Evolutionary conservation across 2,329 filamentous ascomycete genomes (phyloP).

Genomic region (Arthrobotrys pseudoclavata): DNA sequence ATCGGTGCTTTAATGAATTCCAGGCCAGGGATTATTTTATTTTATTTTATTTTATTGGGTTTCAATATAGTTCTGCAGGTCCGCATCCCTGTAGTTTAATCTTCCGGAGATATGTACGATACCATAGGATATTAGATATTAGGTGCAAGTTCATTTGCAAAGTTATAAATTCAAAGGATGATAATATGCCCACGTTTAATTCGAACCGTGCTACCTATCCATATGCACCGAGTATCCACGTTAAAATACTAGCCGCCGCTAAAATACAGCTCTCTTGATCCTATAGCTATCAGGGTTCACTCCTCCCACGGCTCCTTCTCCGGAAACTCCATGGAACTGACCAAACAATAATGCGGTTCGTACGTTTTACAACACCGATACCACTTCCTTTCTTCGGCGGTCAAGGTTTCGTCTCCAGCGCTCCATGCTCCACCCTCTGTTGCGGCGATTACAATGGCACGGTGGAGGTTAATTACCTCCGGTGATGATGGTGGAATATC

Average conservation of each 20-base stretch:
- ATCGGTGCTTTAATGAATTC: not conserved
- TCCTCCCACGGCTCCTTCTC: not conserved
- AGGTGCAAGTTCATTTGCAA: no score
- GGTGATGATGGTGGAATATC: conserved; percentile 17
- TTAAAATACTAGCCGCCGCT: no score
- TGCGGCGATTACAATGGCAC: conserved; percentile 31
- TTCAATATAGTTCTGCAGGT: no score
- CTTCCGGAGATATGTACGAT: not conserved
- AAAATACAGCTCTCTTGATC: no score
- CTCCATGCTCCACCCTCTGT: conserved; percentile 41
- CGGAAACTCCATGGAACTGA: not conserved
- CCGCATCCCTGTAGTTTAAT: not conserved
- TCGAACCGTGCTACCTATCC: no score
- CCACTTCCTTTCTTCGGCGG: not conserved
- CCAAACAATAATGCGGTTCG: conserved; percentile 31
- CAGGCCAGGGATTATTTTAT: not conserved
- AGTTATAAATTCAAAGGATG: no score
- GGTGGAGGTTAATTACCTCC: conserved; percentile 26
- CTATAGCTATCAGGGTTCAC: no score
- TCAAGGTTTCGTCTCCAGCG: conserved; percentile 30
- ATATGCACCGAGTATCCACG: no score
- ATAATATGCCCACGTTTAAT: no score
- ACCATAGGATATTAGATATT: no score
- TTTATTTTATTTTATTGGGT: no score
- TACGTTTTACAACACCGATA: conserved; percentile 10